A percentile compares a stretch with the other conserved stretches of the same genome.
Conservation (phyloP, 352 stramenopile genomes). For the Peronosclerospora sorghi region DNA sequence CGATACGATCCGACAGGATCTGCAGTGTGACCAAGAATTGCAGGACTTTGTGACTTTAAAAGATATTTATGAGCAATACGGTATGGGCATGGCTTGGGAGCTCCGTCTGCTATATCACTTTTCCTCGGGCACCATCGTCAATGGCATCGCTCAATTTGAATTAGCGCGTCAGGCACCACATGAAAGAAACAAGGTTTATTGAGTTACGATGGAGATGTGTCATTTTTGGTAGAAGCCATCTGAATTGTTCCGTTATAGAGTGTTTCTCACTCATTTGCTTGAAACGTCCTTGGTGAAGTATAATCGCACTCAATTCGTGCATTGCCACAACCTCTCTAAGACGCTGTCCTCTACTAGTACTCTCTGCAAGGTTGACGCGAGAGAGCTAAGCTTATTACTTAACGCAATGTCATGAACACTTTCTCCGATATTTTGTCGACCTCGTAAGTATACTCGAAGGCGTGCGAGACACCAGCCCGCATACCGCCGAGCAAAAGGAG, state of each 20-base stretch:
- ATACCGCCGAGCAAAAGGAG: conserved; percentile 37
- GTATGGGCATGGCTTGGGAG: conserved; percentile 53
- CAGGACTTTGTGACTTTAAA: conserved; percentile 56
- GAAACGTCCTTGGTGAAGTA: too few species aligned
- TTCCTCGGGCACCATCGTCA: conserved; percentile 53
- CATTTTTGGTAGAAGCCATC: too few species aligned
- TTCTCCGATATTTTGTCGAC: background rate
- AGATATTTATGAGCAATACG: conserved; percentile 81
- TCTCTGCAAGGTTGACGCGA: conserved; percentile 8
- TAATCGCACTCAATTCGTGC: background rate
- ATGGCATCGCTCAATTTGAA: conserved; percentile 53
- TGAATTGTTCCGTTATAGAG: too few species aligned
- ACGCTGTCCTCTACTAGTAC: conserved; percentile 11
- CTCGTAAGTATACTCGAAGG: conserved; percentile 9
- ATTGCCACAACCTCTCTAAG: conserved; percentile 24
- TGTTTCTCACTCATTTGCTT: too few species aligned
- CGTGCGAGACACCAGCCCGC: conserved; percentile 34
- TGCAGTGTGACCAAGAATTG: conserved; percentile 65
- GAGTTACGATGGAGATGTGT: background rate
- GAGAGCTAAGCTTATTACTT: conserved; percentile 1
- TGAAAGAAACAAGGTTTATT: background rate
- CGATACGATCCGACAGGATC: conserved; percentile 40
- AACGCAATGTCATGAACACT: background rate
- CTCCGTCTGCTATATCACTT: conserved; percentile 71
- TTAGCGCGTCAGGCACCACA: conserved; percentile 8